Evolutionary conservation across 1,284 basidiomycete species (phyloP).

Genomic region (Sphaerobolus stellatus): DNA sequence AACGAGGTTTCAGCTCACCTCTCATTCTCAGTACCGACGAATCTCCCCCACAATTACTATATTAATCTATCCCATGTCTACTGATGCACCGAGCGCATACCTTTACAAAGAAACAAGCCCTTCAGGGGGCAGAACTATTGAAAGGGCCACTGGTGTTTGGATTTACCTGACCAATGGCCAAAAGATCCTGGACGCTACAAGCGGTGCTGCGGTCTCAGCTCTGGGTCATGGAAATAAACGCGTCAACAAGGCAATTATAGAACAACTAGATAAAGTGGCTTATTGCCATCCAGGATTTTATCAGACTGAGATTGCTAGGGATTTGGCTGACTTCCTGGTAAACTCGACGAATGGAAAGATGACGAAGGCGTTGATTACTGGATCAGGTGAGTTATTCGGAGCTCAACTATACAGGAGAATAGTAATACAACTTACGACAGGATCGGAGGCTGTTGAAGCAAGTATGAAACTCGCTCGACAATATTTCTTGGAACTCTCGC

Average conservation of each 20-base stretch:
- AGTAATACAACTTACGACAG: neutral
- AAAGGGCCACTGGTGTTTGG: neutral
- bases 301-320: neutral
- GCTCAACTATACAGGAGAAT: neutral
- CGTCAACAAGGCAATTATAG: neutral
- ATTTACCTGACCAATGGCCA: neutral
- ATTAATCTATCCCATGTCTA: too few relatives aligned
- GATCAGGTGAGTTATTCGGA: neutral
- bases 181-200: neutral
- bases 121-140: neutral
- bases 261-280: neutral
- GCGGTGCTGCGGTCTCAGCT: slow-evolving; percentile 1
- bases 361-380: neutral
- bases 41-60: too few relatives aligned
- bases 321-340: neutral
- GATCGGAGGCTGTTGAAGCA: neutral
- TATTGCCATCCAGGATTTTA: neutral
- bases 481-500: neutral
- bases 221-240: neutral
- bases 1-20: neutral
- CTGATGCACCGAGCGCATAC: neutral
- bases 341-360: neutral
- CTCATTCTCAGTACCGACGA: neutral
- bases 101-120: neutral
- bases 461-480: neutral